Percentiles rank a stretch among this genome's conserved stretches.
phyloP scores from a whole-genome alignment of 331 rosid genomes.

The Prunus yedoensis region DNA sequence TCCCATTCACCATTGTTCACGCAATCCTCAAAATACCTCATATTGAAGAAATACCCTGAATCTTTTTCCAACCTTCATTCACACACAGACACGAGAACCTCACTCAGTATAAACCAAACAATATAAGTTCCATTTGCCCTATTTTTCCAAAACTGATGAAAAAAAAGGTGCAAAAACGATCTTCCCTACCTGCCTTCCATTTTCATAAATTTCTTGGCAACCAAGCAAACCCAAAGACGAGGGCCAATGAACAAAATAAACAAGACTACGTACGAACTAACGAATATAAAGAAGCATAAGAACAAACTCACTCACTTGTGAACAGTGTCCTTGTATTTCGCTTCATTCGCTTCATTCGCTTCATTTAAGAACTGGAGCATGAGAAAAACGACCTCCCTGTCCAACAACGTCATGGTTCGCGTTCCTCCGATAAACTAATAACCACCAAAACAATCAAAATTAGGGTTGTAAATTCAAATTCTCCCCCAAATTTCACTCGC shows the following conservation, averaged over 20 bases:
- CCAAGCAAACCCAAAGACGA: slow-evolving; percentile 1
- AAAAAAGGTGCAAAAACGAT: neutral
- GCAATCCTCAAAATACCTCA: slow-evolving; percentile 28
- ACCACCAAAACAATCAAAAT: slow-evolving; percentile 4
- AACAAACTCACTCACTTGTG: slow-evolving; percentile 4
- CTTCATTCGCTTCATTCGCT: neutral
- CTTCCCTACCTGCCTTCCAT: neutral
- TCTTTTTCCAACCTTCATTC: slow-evolving; percentile 30
- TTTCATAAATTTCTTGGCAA: slow-evolving; percentile 5
- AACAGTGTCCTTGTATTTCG: slow-evolving; percentile 16
- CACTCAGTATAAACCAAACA: neutral
- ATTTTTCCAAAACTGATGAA: neutral
- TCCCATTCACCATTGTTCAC: slow-evolving; percentile 25
- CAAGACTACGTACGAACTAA: neutral
- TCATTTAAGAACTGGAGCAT: slow-evolving; percentile 20
- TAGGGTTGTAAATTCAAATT: neutral
- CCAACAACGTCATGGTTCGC: slow-evolving; percentile 1
- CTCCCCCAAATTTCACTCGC: neutral
- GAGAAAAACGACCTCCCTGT: slow-evolving; percentile 7
- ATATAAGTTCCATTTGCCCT: neutral
- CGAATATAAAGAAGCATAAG: neutral
- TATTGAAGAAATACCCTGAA: slow-evolving; percentile 23
- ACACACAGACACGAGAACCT: neutral
- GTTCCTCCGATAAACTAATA: neutral
- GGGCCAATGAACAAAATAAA: neutral